Base-by-base conservation (phyloP, 768 basidiomycete species). In the Coprinopsis strossmayeri region DNA sequence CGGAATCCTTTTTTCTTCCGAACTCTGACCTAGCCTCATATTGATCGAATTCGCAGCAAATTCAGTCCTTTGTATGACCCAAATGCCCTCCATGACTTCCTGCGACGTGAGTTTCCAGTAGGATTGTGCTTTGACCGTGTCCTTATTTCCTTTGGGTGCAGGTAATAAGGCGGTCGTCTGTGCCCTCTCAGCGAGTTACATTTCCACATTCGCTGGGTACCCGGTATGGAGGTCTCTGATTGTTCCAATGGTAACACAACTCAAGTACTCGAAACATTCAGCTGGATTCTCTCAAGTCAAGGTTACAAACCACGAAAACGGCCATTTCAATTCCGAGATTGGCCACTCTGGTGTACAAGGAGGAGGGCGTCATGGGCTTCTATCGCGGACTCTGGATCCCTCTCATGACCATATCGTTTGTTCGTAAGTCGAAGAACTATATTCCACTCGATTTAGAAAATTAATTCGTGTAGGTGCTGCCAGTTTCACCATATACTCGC, bases 241-340 rank as follows among this genome's bases (percentile, higher is more conserved):
- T n/a, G n/a, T 43, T 23, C 28, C 42, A 32, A 5, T 43, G 32
- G 15, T 48, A 20, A 27, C 12, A 23, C 34, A 27, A 25, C 9
- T 35, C 38, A 25, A 10, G 25, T 37, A 25, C 26, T 32, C 21
- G 32, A 28, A 20, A n/a, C 49, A 17, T 43, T 13, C 46, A 94
- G 83, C 71, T 97, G 70, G 95, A 98, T 65, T 91, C 88, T 47
- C 78, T 98, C 68, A 98, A 98, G 69, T 94, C 91, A 53, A 75
- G 92, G 60, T 69, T 96, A 45, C 92, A 96, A 68, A 91, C 90
- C 37, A 85, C 81, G 45, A 84, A 86, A 63, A 82, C 76, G 44
- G 78, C 74, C 46, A 78, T 88, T 55, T 79, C 87, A 5, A 81
- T 95, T 46, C 80, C 82, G 23, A 76, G 72, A 59, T 78, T 89